Evolutionary conservation across 345 rosid genomes (phyloP).

Genomic region (Populus euphratica): DNA sequence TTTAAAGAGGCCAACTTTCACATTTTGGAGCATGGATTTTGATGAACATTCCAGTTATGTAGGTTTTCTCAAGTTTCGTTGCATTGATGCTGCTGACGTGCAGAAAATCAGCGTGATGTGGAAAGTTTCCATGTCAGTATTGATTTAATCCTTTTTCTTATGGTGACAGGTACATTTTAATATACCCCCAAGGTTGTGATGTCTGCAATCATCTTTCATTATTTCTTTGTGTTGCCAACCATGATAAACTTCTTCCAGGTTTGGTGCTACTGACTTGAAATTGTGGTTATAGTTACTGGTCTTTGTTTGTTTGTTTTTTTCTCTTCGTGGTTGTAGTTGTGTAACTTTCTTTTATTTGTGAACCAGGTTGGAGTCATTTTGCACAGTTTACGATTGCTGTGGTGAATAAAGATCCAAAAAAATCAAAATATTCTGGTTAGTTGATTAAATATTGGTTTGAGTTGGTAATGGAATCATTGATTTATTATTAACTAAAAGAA

Average conservation of each 20-base stretch:
- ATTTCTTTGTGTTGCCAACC: slow-evolving; percentile 88
- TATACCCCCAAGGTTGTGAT: slow-evolving; percentile 89
- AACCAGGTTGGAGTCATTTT: slow-evolving; percentile 92
- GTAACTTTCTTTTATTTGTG: slow-evolving; percentile 14
- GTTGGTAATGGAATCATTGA: slow-evolving; percentile 1
- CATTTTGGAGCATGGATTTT: neutral
- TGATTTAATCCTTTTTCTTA: slow-evolving; percentile 10
- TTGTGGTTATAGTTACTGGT: neutral
- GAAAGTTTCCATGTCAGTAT: neutral
- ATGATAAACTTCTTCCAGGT: slow-evolving; percentile 97
- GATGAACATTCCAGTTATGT: neutral
- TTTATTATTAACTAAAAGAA: slow-evolving; percentile 22
- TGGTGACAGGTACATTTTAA: slow-evolving; percentile 72
- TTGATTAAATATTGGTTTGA: slow-evolving; percentile 15
- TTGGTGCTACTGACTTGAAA: slow-evolving; percentile 9
- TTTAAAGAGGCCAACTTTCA: neutral
- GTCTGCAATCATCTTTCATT: slow-evolving; percentile 87
- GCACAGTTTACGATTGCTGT: slow-evolving; percentile 96
- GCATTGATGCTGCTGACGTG: neutral
- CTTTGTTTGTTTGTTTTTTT: neutral
- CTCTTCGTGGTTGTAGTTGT: slow-evolving; percentile 6
- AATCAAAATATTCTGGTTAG: slow-evolving; percentile 86
- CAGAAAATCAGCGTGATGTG: neutral
- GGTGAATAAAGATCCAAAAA: slow-evolving; percentile 79
- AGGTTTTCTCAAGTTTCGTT: neutral